Conservation (phyloP, 768 basidiomycete species). For the Auriscalpium microsporum region DNA sequence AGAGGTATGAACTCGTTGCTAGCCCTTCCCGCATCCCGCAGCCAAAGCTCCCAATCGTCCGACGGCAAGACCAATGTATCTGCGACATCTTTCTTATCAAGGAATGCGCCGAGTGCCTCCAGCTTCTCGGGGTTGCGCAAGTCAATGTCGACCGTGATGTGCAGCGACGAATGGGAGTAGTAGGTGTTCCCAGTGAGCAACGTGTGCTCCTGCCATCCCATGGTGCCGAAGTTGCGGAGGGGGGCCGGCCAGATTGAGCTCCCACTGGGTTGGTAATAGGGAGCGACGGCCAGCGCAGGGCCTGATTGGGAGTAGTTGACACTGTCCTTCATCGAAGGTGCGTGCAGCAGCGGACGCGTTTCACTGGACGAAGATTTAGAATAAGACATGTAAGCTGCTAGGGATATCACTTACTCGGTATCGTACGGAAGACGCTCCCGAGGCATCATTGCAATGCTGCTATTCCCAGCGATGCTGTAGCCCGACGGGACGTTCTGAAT, state of each 20-base stretch:
- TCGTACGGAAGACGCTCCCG: conserved; percentile 5
- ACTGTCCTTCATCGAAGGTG: conserved; percentile 17
- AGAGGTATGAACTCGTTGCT: conserved; percentile 30
- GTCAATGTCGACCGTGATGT: conserved; percentile 64
- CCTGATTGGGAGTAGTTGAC: conserved; percentile 15
- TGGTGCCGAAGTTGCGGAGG: conserved; percentile 28
- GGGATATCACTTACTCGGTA: conserved; percentile 21
- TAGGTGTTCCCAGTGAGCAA: conserved; percentile 70
- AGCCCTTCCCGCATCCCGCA: conserved; percentile 34
- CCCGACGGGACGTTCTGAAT: conserved; percentile 9
- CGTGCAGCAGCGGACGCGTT: conserved; percentile 42
- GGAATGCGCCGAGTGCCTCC: conserved; percentile 38
- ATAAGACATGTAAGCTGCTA: not conserved
- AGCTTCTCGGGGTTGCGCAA: conserved; percentile 45
- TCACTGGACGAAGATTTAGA: conserved; percentile 31
- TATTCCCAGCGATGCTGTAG: not conserved
- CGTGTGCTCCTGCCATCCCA: conserved; percentile 69
- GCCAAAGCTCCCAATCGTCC: conserved; percentile 53
- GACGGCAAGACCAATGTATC: conserved; percentile 26
- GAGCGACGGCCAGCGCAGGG: conserved; percentile 5
- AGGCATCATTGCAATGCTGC: not conserved
- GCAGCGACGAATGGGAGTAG: conserved; percentile 55
- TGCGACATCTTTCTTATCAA: conserved; percentile 27
- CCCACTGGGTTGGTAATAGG: conserved; percentile 15
- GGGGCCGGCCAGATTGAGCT: conserved; percentile 15